Base-by-base conservation (phyloP, 2,329 filamentous ascomycete genomes). In the Paraphoma chrysanthemicola region DNA sequence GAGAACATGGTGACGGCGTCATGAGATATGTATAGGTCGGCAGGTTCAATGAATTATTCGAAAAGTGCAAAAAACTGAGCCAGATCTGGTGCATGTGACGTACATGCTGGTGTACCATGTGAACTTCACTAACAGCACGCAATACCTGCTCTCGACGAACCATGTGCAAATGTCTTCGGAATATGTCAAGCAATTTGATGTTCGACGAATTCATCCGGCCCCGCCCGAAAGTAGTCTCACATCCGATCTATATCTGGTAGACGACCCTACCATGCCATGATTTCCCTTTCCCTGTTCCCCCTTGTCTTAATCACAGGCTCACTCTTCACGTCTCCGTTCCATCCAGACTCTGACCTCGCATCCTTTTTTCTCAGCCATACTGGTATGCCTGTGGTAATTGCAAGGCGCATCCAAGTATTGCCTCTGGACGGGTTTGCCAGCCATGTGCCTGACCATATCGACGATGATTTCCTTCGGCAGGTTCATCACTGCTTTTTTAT, bases 41-140 rank as follows among this genome's bases (percentile, higher is more conserved):
- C 67, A 69, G 68, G 66, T 48, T 72, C 61, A 77, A 77, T 75
- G 73, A 67, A 77, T 72, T 64, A 72, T 72, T 73, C 71, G 69
- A 76, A 76, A 76, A 74, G 71, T 70, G 70, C 70, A 75, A 67
- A 42, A 42, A 23, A 23, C 5, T 23, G 23, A 23, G 23, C 23
- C 23, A 23, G 23, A 23, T 23, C 23, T 23, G 23, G 23, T 23
- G 23, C 23, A 23, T 23, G 23, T 23, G 23, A 23, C 23, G 23
- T 23, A 23, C 23, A 23, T 23, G 23, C 23, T 2, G 23, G 23
- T 23, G 23, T 5, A 5, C 23, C 23, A 23, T 23, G 23, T 5
- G 23, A 23, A 23, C 23, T 5, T 23, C 23, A 23, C 23, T 23
- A 23, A 23, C 23, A 23, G 23, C 5, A 5, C 23, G 23, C 23